A percentile compares a stretch with the other conserved stretches of the same genome.
Conservation (phyloP, 352 stramenopile genomes). For the Albugo laibachii region DNA sequence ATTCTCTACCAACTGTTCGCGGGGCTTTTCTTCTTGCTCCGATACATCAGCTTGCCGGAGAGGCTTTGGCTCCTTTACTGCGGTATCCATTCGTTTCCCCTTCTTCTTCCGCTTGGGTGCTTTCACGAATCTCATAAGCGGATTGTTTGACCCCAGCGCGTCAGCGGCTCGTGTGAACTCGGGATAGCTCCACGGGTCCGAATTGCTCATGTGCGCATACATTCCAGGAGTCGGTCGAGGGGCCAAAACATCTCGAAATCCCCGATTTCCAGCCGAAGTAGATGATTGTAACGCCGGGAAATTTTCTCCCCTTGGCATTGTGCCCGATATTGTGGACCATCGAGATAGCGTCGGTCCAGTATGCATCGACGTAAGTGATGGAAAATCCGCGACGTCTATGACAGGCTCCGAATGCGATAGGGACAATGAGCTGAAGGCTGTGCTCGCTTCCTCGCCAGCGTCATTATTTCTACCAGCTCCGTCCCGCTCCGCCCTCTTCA, state of each 20-base stretch:
- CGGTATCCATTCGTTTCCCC: slow-evolving; percentile 15
- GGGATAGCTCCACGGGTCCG: slow-evolving; percentile 50
- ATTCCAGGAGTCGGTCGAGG: slow-evolving; percentile 50
- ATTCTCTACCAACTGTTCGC: slow-evolving; percentile 19
- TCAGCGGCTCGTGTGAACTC: slow-evolving; percentile 36
- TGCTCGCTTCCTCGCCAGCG: slow-evolving; percentile 7
- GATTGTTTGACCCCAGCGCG: slow-evolving; percentile 62
- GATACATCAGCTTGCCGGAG: slow-evolving; percentile 1
- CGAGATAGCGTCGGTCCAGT: slow-evolving; percentile 7
- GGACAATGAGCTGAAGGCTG: slow-evolving; percentile 27
- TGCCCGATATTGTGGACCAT: slow-evolving; percentile 16
- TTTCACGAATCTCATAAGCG: slow-evolving; percentile 58
- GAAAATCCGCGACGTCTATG: slow-evolving; percentile 77
- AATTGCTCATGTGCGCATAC: slow-evolving; percentile 41
- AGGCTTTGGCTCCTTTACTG: slow-evolving; percentile 6
- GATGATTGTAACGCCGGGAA: slow-evolving; percentile 26
- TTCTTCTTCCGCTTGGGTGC: slow-evolving; percentile 51
- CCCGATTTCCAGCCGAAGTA: slow-evolving; percentile 6
- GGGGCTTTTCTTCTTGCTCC: slow-evolving; percentile 6
- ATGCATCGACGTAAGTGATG: slow-evolving; percentile 28
- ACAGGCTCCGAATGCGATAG: slow-evolving; percentile 13
- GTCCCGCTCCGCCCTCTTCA: slow-evolving; percentile 31
- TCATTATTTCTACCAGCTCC: slow-evolving; percentile 4
- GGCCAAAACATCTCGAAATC: slow-evolving; percentile 48
- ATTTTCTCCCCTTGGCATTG: slow-evolving; percentile 31